These are phyloP conservation scores for Yamadazyma sp. DNA, from an alignment of 1,139 yeast species.

Conservation along the genomic window DNA sequence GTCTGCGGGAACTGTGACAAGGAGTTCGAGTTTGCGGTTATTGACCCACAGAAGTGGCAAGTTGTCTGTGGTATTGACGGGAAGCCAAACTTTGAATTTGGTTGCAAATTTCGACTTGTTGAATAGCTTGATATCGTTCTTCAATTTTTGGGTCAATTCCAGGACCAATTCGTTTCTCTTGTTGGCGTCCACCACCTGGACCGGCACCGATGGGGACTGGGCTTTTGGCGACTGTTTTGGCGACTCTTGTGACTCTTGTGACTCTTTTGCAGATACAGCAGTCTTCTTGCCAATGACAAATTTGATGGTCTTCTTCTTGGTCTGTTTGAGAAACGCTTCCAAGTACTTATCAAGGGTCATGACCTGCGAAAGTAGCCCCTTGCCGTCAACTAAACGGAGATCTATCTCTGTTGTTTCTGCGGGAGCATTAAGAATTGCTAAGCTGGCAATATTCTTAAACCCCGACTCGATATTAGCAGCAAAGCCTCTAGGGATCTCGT, in stretches of 20 bases:
- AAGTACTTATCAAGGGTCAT: slow-evolving; percentile 57
- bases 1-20: slow-evolving; percentile 22
- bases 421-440: slow-evolving; percentile 21
- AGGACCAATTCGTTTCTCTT: slow-evolving; percentile 20
- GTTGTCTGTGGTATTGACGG: slow-evolving; percentile 10
- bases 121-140: slow-evolving; percentile 24
- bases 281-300: slow-evolving; percentile 26
- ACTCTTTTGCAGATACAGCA: too few relatives aligned
- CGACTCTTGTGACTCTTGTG: neutral
- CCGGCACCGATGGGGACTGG: slow-evolving; percentile 2
- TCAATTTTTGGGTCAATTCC: slow-evolving; percentile 25
- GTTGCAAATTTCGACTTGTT: slow-evolving; percentile 24
- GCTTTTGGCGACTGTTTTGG: slow-evolving; percentile 6
- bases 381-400: slow-evolving; percentile 43
- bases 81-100: slow-evolving; percentile 24
- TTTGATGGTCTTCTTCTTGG: slow-evolving; percentile 49
- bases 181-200: slow-evolving; percentile 10
- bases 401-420: slow-evolving; percentile 15
- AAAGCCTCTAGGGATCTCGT: slow-evolving; percentile 72
- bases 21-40: slow-evolving; percentile 19
- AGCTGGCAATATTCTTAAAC: slow-evolving; percentile 49
- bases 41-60: slow-evolving; percentile 24
- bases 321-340: slow-evolving; percentile 57
- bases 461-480: slow-evolving; percentile 68
- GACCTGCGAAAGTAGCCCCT: slow-evolving; percentile 53